Evolutionary conservation across 2,329 filamentous ascomycete species (phyloP).

Genomic region (Aspergillus intermedius): DNA sequence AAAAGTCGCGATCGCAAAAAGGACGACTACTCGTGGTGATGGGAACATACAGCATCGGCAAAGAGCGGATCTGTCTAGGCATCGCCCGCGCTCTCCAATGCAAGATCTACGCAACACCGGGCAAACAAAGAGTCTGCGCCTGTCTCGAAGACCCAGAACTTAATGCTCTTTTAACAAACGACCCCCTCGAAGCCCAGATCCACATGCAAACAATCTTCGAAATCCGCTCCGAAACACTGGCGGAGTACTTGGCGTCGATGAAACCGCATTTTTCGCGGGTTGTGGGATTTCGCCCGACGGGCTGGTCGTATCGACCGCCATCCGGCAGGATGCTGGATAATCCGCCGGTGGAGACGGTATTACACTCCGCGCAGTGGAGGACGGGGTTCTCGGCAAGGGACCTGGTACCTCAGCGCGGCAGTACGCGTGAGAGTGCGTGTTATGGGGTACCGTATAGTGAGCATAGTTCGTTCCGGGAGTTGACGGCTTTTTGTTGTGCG

Average conservation of each 20-base stretch:
- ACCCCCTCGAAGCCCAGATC: constrained; percentile 82
- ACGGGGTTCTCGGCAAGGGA: constrained; percentile 65
- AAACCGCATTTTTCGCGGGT: constrained; percentile 77
- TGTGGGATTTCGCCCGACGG: constrained; percentile 84
- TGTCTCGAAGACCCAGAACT: constrained; percentile 84
- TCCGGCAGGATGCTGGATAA: constrained; percentile 56
- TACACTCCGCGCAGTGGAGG: constrained; percentile 67
- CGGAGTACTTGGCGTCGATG: constrained; percentile 77
- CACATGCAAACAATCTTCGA: constrained; percentile 98
- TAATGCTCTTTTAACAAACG: constrained; percentile 64
- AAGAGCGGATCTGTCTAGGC: constrained; percentile 89
- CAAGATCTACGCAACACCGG: constrained; percentile 80
- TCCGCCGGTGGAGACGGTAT: constrained; percentile 57
- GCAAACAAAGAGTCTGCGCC: constrained; percentile 76
- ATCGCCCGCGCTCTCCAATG: constrained; percentile 79
- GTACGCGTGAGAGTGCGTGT: constrained; percentile 73
- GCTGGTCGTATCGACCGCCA: constrained; percentile 84
- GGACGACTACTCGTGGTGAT: constrained; percentile 83
- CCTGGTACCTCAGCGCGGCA: constrained; percentile 74
- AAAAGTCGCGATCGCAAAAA: constrained; percentile 11
- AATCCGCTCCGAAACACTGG: constrained; percentile 80
- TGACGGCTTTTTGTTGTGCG: constrained; percentile 87
- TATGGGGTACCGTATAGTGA: constrained; percentile 95
- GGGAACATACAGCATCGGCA: constrained; percentile 96
- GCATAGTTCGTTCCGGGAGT: constrained; percentile 88